A percentile compares a stretch with the other conserved stretches of the same genome.
Evolutionary conservation across 2,329 filamentous ascomycete species (phyloP).

Genomic region (Anisogramma anomala): DNA sequence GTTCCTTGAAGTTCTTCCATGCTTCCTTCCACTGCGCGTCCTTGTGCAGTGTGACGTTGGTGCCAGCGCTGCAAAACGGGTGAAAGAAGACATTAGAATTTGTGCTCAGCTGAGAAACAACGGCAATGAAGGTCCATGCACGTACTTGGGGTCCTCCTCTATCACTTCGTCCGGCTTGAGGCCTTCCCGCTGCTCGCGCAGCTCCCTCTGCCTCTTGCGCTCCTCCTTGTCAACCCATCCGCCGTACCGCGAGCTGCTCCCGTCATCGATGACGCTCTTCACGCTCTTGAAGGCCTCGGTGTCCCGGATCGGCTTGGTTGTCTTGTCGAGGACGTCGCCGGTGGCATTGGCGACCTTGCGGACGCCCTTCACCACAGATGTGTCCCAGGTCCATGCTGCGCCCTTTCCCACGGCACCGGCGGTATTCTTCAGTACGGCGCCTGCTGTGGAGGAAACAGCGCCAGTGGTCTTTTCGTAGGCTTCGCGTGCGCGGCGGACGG

Average conservation of each 20-base stretch:
- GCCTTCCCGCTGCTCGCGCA: constrained; percentile 52
- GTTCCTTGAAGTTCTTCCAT: constrained; percentile 93
- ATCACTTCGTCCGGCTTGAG: constrained; percentile 45
- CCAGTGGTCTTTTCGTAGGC: constrained; percentile 82
- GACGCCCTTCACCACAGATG: constrained; percentile 80
- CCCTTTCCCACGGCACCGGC: constrained; percentile 80
- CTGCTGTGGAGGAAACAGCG: constrained; percentile 66
- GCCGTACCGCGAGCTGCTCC: constrained; percentile 88
- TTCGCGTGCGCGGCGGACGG: constrained; percentile 71
- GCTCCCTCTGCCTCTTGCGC: constrained; percentile 65
- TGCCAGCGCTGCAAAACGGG: constrained; percentile 58
- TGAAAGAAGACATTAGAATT: constrained; percentile 21
- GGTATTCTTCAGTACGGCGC: constrained; percentile 72
- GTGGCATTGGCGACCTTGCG: constrained; percentile 77
- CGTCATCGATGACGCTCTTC: constrained; percentile 93
- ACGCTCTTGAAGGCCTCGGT: constrained; percentile 92
- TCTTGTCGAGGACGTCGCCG: constrained; percentile 79
- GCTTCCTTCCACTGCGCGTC: constrained; percentile 96
- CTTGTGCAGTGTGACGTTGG: constrained; percentile 90
- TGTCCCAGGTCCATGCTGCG: constrained; percentile 96
- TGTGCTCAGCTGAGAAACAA: constrained; percentile 13
- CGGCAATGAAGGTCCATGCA: constrained; percentile 16
- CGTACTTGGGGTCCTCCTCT: constrained; percentile 82
- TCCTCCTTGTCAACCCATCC: constrained; percentile 97
- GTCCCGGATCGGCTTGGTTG: constrained; percentile 85